Evolutionary conservation across 2,329 filamentous ascomycete species (phyloP), one percentile per base, ranked within the genome.

Genomic region (Scleromitrula shiraiana): DNA sequence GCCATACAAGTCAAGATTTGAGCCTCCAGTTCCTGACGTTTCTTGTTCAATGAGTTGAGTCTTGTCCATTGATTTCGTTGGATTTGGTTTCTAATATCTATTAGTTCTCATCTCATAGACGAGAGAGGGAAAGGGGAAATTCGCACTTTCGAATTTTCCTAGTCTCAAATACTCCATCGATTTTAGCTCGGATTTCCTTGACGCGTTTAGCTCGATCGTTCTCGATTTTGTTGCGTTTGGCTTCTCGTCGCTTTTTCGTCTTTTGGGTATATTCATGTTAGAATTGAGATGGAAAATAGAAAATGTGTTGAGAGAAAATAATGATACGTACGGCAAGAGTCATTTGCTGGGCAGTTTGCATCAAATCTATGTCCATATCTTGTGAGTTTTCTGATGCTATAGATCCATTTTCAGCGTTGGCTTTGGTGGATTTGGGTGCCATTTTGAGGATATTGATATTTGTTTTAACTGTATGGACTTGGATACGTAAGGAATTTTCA

Each of bases 1-100:
- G 47, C 56, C 50, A 62, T 62, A 49, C 53, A 62, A 23, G 36
- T 41, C 7, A 63, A 33, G 35, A 64, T 64, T 2, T 44, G 51
- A 10, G 32, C 24, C 43, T 64, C 62, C 7, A 64, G 46, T 2
- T 26, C 40, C 24, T 58, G 50, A 7, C 61, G 57, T 47, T 54
- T 59, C 39, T 53, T 54, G 41, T 62, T 58, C 14, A 64, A 36
- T 33, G 52, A 45, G n/a, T 54, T 47, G 10, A 64, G 59, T 51
- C 50, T 54, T 9, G 44, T 52, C 55, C 56, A 59, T 22, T 52
- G 46, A 20, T 32, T 51, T 14, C 55, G 48, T 33, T 58, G 61
- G 8, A 53, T 30, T 29, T 58, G 59, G 8, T 30, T 45, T 23
- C 61, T 63, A 23, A 14, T 20, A 29, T 8, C n/a, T n/a, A n/a